Evolutionary conservation across 805 yeast genomes (phyloP).

Genomic region (Metschnikowia lochheadii): DNA sequence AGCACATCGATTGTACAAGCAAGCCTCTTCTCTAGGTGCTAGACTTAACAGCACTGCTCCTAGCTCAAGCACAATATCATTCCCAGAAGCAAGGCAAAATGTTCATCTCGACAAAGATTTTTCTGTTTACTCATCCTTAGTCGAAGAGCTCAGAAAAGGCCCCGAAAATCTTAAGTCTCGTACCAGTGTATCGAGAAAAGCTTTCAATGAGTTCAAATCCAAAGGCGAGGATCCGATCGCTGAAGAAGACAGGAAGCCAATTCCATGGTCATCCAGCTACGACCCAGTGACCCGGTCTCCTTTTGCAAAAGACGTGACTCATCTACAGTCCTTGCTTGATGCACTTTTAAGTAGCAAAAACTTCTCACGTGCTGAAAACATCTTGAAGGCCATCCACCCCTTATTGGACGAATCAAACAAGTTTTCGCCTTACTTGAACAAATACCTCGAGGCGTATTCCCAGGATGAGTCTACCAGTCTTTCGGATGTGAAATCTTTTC

Average conservation of each 20-base stretch:
- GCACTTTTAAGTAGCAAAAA: conserved; percentile 68
- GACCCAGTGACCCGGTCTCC: conserved; percentile 41
- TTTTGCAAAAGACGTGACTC: conserved; percentile 54
- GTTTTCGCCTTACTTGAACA: conserved; percentile 65
- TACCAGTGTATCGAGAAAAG: conserved; percentile 7
- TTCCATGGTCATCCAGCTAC: conserved; percentile 39
- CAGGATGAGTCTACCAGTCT: conserved; percentile 37
- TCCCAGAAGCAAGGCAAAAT: background rate
- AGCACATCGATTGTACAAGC: background rate
- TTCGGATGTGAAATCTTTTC: conserved; percentile 41
- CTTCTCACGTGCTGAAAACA: conserved; percentile 64
- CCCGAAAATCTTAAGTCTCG: conserved; percentile 1
- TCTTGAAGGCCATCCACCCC: conserved; percentile 58
- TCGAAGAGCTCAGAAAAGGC: conserved; percentile 15
- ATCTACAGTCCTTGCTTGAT: conserved; percentile 73
- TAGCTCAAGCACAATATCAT: background rate
- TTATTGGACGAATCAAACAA: conserved; percentile 38
- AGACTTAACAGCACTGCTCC: background rate
- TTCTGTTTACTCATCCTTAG: conserved; percentile 12
- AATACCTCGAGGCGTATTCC: conserved; percentile 47
- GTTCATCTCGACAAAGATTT: conserved; percentile 7
- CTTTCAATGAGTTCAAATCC: conserved; percentile 15
- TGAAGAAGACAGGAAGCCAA: conserved; percentile 11
- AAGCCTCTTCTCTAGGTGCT: background rate
- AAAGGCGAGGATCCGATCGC: conserved; percentile 5